phyloP scores from a whole-genome alignment of 257 asterid genomes.

The Coffea eugenioides region DNA sequence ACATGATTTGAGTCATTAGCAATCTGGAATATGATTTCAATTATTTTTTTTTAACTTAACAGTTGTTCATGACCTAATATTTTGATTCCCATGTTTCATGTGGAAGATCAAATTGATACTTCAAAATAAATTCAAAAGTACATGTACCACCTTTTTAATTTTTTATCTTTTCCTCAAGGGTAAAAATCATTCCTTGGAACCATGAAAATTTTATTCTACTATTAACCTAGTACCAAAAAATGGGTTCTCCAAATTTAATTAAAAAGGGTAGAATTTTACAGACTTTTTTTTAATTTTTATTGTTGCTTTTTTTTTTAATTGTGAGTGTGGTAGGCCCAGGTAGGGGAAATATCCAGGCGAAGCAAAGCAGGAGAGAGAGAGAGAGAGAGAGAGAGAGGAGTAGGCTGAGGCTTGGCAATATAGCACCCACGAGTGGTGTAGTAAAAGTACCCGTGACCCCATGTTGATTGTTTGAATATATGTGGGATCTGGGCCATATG shows the following conservation, averaged over 20 bases:
- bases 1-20: not conserved
- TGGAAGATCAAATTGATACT: not conserved
- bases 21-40: conserved; percentile 1
- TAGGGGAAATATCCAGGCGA: conserved; percentile 9
- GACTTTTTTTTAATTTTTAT: not conserved
- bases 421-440: conserved; percentile 70
- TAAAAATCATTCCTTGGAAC: not conserved
- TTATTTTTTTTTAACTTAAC: not conserved
- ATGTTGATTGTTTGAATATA: conserved; percentile 31
- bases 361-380: not conserved
- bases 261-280: not conserved
- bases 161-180: not conserved
- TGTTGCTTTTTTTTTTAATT: not conserved
- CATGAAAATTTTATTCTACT: not conserved
- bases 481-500: conserved; percentile 63
- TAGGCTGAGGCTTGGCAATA: not conserved
- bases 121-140: not conserved
- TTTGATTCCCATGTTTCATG: conserved; percentile 12
- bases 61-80: not conserved
- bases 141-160: not conserved
- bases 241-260: not conserved
- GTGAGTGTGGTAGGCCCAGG: not conserved
- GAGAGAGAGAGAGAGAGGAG: not conserved
- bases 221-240: not conserved
- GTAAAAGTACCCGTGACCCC: conserved; percentile 86